A percentile compares a stretch with the other conserved stretches of the same genome.
Evolutionary conservation across 2,329 filamentous ascomycete species (phyloP).

Genomic region (Penicillium polonicum): DNA sequence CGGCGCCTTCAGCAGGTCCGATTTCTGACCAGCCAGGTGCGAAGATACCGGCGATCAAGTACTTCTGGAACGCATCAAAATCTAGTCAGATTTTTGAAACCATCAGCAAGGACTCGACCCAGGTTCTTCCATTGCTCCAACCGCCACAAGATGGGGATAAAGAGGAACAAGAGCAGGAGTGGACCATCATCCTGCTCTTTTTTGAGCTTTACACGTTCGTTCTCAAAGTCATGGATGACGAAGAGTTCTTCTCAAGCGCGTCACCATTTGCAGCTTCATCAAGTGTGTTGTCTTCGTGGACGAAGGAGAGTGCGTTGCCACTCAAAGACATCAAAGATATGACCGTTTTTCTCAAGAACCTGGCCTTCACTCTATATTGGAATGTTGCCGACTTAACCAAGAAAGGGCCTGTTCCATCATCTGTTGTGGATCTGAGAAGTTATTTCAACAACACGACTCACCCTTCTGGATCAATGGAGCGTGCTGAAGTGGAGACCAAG

Average conservation of each 20-base stretch:
- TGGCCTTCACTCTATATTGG: constrained; percentile 87
- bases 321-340: constrained; percentile 70
- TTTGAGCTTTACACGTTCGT: constrained; percentile 93
- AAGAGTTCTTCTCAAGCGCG: constrained; percentile 78
- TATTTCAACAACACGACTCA: constrained; percentile 44
- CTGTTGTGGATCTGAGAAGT: constrained; percentile 44
- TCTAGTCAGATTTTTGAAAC: constrained; percentile 57
- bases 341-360: constrained; percentile 81
- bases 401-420: constrained; percentile 36
- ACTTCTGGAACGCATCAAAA: constrained; percentile 74
- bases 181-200: constrained; percentile 86
- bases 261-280: constrained; percentile 45
- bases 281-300: constrained; percentile 55
- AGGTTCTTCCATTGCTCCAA: constrained; percentile 58
- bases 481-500: constrained; percentile 38
- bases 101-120: constrained; percentile 57
- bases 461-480: constrained; percentile 20
- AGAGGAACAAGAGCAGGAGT: constrained; percentile 63
- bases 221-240: constrained; percentile 88
- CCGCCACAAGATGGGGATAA: constrained; percentile 33
- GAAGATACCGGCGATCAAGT: constrained; percentile 68
- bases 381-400: constrained; percentile 66
- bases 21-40: constrained; percentile 29
- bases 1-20: constrained; percentile 49
- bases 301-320: constrained; percentile 65